A percentile compares a stretch with the other conserved stretches of the same genome.
Conservation (phyloP, 2,329 filamentous ascomycete species). For the Trichoderma afroharzianum region DNA sequence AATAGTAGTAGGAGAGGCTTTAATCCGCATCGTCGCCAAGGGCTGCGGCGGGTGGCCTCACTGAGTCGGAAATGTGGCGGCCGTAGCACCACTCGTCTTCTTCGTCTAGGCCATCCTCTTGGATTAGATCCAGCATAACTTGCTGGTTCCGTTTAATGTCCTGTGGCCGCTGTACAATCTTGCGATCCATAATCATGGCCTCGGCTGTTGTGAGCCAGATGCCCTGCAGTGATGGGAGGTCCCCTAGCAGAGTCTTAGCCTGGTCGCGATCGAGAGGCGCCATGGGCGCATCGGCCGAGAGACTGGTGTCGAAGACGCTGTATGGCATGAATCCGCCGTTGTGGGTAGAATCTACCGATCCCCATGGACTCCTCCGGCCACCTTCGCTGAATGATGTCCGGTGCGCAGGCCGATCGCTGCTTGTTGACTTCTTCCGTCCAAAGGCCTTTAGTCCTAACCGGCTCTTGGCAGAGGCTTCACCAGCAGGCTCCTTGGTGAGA, state of each 20-base stretch:
- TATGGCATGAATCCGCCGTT: slow-evolving; percentile 33
- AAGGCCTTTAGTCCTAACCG: slow-evolving; percentile 52
- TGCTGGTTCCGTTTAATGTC: slow-evolving; percentile 63
- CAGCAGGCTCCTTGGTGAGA: slow-evolving; percentile 42
- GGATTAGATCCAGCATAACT: slow-evolving; percentile 61
- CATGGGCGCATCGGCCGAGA: slow-evolving; percentile 62
- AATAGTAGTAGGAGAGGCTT: neutral
- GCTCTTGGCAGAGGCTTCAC: slow-evolving; percentile 44
- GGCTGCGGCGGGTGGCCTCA: slow-evolving; percentile 48
- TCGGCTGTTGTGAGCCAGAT: slow-evolving; percentile 64
- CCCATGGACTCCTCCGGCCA: slow-evolving; percentile 27
- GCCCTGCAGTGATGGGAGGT: slow-evolving; percentile 56
- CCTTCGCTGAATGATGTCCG: slow-evolving; percentile 26
- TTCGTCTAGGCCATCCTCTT: slow-evolving; percentile 55
- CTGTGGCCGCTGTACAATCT: slow-evolving; percentile 53
- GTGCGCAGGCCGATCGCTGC: slow-evolving; percentile 23
- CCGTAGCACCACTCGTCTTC: slow-evolving; percentile 64
- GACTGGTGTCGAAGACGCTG: slow-evolving; percentile 55
- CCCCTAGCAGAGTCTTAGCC: slow-evolving; percentile 47
- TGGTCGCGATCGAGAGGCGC: slow-evolving; percentile 49
- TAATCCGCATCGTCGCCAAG: slow-evolving; percentile 49
- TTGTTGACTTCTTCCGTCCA: slow-evolving; percentile 55
- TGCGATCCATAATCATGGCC: slow-evolving; percentile 56
- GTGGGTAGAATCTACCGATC: slow-evolving; percentile 30
- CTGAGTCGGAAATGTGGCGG: slow-evolving; percentile 49